Evolutionary conservation across 192 early-diverging fungal genomes (phyloP).

Genomic region (Lobulomyces angularis): DNA sequence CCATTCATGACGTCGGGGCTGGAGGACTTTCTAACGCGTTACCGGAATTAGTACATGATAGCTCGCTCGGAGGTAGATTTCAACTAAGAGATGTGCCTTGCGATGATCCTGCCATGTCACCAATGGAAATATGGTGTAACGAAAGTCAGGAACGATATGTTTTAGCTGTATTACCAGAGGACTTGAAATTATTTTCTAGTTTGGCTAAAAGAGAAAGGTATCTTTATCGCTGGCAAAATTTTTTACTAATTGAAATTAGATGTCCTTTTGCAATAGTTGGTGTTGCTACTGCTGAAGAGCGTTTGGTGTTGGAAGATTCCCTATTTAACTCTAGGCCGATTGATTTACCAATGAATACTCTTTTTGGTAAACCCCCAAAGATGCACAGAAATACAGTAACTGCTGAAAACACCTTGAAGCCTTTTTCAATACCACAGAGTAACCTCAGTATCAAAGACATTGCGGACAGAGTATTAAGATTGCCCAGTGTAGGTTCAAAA

Average conservation of each 20-base stretch:
- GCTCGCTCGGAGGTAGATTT: conserved; percentile 77
- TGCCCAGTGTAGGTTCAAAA: conserved; percentile 88
- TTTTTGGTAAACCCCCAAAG: conserved; percentile 95
- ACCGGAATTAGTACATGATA: conserved; percentile 95
- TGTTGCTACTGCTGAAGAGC: conserved; percentile 66
- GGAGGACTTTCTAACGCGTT: conserved; percentile 97
- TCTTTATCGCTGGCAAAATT: no score
- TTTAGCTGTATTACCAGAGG: conserved; percentile 66
- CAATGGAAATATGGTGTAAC: conserved; percentile 99
- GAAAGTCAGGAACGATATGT: conserved; percentile 99
- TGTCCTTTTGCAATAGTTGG: conserved; percentile 88
- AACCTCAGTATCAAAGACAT: conserved; percentile 39
- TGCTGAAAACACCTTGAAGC: conserved; percentile 24
- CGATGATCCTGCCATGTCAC: conserved; percentile 86
- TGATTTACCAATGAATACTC: conserved; percentile 86
- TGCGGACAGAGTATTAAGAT: conserved; percentile 58
- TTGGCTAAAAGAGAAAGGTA: conserved; percentile 84
- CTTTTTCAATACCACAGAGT: conserved; percentile 47
- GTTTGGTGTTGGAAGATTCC: conserved; percentile 69
- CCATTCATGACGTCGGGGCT: conserved; percentile 97
- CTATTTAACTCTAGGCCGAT: conserved; percentile 56
- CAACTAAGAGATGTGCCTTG: conserved; percentile 82
- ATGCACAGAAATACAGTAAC: conserved; percentile 70
- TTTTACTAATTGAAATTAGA: no score
- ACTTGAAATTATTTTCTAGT: conserved; percentile 50